Conservation (phyloP, 768 basidiomycete species). For the Termitomyces sp. region DNA sequence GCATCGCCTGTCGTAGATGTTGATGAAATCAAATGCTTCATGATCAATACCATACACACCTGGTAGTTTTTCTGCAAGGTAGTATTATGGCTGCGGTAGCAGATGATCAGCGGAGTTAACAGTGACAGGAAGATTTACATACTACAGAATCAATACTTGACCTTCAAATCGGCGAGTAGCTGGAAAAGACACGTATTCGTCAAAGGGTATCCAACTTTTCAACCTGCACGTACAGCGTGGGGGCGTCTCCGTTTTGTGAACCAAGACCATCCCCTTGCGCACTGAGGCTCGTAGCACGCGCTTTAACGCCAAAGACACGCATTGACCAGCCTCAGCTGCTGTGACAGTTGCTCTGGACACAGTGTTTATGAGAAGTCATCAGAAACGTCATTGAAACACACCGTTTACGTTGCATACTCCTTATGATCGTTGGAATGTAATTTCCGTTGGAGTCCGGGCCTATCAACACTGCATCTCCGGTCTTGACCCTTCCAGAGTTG, state of each 20-base stretch:
- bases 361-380: not conserved
- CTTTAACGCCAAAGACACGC: slow-evolving; percentile 90
- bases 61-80: slow-evolving; percentile 93
- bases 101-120: not conserved
- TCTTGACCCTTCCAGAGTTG: slow-evolving; percentile 67
- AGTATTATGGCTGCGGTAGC: slow-evolving; percentile 69
- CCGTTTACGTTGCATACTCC: slow-evolving; percentile 94
- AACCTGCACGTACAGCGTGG: slow-evolving; percentile 56
- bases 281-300: slow-evolving; percentile 75
- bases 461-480: slow-evolving; percentile 76
- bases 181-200: slow-evolving; percentile 17
- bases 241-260: slow-evolving; percentile 70
- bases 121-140: slow-evolving; percentile 21
- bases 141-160: slow-evolving; percentile 91
- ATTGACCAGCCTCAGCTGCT: slow-evolving; percentile 91
- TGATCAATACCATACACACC: slow-evolving; percentile 29
- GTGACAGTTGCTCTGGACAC: slow-evolving; percentile 64
- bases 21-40: not conserved
- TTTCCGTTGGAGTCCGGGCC: slow-evolving; percentile 94
- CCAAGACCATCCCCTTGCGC: slow-evolving; percentile 92
- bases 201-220: not conserved
- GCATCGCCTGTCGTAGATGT: slow-evolving; percentile 58
- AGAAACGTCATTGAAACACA: slow-evolving; percentile 21
- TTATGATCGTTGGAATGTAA: slow-evolving; percentile 73
- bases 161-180: slow-evolving; percentile 88